Conservation (phyloP, 768 basidiomycete species). For the Trametes punicea region DNA sequence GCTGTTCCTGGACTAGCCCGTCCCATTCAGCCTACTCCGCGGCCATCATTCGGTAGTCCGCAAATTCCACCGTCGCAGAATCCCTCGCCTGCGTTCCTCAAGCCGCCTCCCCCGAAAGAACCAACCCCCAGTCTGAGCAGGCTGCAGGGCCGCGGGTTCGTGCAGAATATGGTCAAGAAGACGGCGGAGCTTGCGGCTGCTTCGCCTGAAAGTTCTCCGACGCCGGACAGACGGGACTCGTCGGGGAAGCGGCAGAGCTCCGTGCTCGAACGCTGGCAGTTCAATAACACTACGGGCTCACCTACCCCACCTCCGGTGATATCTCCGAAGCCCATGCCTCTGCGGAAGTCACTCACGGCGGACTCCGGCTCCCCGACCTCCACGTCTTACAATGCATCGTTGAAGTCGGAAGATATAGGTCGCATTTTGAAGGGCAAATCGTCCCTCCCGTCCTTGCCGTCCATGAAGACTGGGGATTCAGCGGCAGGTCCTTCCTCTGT, state of each 20-base stretch:
- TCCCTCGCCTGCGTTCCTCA: slow-evolving; percentile 59
- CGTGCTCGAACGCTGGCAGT: slow-evolving; percentile 72
- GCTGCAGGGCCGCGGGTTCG: slow-evolving; percentile 82
- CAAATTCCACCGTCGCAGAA: slow-evolving; percentile 42
- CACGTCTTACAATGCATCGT: slow-evolving; percentile 14
- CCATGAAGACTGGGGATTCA: slow-evolving; percentile 28
- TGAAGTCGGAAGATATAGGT: slow-evolving; percentile 33
- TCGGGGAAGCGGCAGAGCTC: slow-evolving; percentile 34
- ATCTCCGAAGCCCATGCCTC: slow-evolving; percentile 38
- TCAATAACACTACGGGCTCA: slow-evolving; percentile 33
- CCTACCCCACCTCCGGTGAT: slow-evolving; percentile 38
- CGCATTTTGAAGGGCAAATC: slow-evolving; percentile 39
- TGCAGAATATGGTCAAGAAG: slow-evolving; percentile 76
- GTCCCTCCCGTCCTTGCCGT: slow-evolving; percentile 38
- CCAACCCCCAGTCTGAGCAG: slow-evolving; percentile 80
- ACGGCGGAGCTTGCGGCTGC: slow-evolving; percentile 48
- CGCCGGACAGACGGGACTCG: slow-evolving; percentile 34
- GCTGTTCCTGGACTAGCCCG: slow-evolving; percentile 43
- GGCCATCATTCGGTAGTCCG: slow-evolving; percentile 41
- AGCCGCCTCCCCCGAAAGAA: slow-evolving; percentile 57
- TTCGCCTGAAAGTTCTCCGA: slow-evolving; percentile 33
- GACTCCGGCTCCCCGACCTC: slow-evolving; percentile 26
- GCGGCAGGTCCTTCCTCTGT: slow-evolving; percentile 13
- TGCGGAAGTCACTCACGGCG: slow-evolving; percentile 40
- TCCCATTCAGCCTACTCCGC: slow-evolving; percentile 49